These are phyloP conservation scores for Ceratopteris richardii DNA, from an alignment of 75 land plant genomes.

Conservation along the genomic window DNA sequence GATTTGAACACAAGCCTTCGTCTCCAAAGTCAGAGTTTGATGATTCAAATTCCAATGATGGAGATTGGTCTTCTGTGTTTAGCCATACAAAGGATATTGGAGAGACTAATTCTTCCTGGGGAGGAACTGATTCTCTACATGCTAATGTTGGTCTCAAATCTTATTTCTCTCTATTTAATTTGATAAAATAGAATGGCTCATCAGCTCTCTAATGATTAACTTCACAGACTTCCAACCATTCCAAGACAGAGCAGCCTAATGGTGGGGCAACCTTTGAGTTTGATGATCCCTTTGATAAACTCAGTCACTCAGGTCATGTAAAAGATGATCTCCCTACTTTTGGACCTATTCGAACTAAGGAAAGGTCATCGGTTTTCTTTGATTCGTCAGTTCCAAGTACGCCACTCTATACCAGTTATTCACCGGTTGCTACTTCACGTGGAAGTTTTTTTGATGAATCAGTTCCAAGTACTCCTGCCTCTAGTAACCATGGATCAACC, in stretches of 20 bases:
- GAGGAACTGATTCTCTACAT: too few relatives aligned
- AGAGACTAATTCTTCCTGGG: too few relatives aligned
- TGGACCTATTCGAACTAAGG: slow-evolving; percentile 9
- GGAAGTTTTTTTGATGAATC: slow-evolving; percentile 4
- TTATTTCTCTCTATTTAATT: too few relatives aligned
- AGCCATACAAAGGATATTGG: too few relatives aligned
- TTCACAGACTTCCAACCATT: too few relatives aligned
- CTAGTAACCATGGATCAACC: slow-evolving; percentile 18
- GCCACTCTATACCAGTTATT: slow-evolving; percentile 17
- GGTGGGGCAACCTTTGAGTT: neutral
- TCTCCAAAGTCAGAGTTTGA: too few relatives aligned
- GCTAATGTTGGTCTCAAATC: too few relatives aligned
- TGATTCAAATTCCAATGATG: too few relatives aligned
- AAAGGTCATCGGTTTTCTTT: slow-evolving; percentile 14
- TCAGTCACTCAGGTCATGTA: neutral
- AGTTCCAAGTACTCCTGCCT: slow-evolving; percentile 53
- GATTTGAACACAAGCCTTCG: too few relatives aligned
- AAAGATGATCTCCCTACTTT: slow-evolving; percentile 5
- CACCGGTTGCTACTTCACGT: slow-evolving; percentile 14
- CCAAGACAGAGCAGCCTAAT: neutral
- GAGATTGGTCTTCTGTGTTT: too few relatives aligned
- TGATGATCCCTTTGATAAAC: neutral
- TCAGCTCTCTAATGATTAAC: neutral
- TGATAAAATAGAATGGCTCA: neutral
- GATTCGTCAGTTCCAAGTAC: slow-evolving; percentile 22